Conservation (phyloP, 306 rosid genomes). For the Inga leiocalycina region DNA sequence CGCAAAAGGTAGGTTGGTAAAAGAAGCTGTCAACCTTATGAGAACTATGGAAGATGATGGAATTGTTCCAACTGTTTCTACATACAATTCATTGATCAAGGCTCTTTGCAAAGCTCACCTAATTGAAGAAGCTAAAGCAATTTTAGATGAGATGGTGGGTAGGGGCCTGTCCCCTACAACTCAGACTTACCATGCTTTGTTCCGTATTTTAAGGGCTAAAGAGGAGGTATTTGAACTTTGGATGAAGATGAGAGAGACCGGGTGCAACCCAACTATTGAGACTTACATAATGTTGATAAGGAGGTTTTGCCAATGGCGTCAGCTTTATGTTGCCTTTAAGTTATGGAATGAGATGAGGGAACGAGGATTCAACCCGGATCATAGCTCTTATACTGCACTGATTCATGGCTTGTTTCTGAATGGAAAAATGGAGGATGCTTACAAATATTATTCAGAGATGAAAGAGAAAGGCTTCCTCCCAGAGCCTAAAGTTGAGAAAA, state of each 20-base stretch:
- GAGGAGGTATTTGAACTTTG: constrained; percentile 71
- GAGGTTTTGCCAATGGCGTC: constrained; percentile 84
- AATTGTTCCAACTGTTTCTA: constrained; percentile 62
- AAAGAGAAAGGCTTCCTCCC: constrained; percentile 71
- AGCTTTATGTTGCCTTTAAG: constrained; percentile 67
- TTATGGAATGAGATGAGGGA: constrained; percentile 78
- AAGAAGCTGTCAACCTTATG: constrained; percentile 65
- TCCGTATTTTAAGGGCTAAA: constrained; percentile 55
- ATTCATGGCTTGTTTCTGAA: constrained; percentile 89
- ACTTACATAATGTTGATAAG: constrained; percentile 89
- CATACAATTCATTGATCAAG: constrained; percentile 80
- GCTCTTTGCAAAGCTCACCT: constrained; percentile 72
- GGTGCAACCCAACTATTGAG: constrained; percentile 70
- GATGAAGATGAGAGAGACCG: constrained; percentile 61
- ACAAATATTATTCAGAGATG: constrained; percentile 79
- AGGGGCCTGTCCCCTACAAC: constrained; percentile 61
- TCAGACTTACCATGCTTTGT: constrained; percentile 83
- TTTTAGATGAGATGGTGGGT: constrained; percentile 61
- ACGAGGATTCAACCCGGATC: constrained; percentile 65
- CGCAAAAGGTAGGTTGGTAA: constrained; percentile 62
- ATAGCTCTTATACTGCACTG: constrained; percentile 78
- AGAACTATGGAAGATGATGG: constrained; percentile 67
- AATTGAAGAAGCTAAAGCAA: constrained; percentile 59
- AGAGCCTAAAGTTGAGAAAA: constrained; percentile 73
- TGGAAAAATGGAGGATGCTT: constrained; percentile 72